A percentile compares a stretch with the other conserved stretches of the same genome.
These are phyloP conservation scores for Talinum fruticosum DNA, from an alignment of 148 eudicot species.

Conservation along the genomic window DNA sequence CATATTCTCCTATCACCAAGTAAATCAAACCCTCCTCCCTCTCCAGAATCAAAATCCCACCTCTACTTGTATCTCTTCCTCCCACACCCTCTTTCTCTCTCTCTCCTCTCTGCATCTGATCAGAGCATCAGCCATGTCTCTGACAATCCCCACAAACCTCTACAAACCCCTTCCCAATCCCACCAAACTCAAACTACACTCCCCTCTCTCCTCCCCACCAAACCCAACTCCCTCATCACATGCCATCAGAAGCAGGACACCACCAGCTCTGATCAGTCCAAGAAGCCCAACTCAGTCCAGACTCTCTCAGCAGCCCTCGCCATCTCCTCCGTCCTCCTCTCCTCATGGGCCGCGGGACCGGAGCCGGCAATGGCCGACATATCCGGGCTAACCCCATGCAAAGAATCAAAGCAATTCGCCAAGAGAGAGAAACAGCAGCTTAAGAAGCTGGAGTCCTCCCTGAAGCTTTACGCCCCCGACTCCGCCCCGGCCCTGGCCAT, in stretches of 20 bases:
- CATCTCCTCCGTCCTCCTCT: conserved; percentile 59
- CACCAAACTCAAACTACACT: neutral
- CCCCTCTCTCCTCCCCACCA: neutral
- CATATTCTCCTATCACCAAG: conserved; percentile 16
- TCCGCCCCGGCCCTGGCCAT: conserved; percentile 93
- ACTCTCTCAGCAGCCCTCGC: conserved; percentile 77
- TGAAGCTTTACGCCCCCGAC: conserved; percentile 84
- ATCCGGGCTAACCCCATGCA: conserved; percentile 87
- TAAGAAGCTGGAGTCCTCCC: conserved; percentile 79
- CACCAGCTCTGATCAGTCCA: neutral
- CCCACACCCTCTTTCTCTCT: neutral
- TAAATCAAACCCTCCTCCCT: neutral
- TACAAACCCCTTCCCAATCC: neutral
- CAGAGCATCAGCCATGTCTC: neutral
- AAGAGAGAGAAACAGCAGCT: conserved; percentile 83
- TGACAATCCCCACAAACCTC: conserved; percentile 1
- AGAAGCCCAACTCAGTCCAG: conserved; percentile 29
- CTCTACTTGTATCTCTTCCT: neutral
- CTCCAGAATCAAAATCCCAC: neutral
- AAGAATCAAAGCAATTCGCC: conserved; percentile 89
- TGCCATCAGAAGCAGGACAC: neutral
- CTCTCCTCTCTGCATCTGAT: neutral
- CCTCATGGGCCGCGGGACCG: conserved; percentile 27
- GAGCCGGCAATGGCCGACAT: conserved; percentile 71
- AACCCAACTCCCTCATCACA: neutral